These are phyloP conservation scores for Malus hybrid DNA, from an alignment of 331 rosid genomes.

Conservation along the genomic window DNA sequence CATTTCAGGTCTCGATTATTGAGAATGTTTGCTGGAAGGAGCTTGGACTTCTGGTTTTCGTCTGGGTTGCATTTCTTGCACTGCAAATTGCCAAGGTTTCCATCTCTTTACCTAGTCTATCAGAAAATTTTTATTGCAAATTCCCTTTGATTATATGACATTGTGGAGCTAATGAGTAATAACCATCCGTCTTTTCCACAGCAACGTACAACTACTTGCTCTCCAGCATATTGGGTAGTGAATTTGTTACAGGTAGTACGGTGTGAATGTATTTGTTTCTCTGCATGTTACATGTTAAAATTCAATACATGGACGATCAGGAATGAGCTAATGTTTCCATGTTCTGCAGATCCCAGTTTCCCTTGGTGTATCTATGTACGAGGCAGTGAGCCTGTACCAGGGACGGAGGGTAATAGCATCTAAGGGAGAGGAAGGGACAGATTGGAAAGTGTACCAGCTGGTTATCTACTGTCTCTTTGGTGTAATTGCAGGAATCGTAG, in stretches of 20 bases:
- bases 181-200: constrained; percentile 24
- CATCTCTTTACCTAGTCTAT: neutral
- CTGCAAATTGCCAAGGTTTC: constrained; percentile 76
- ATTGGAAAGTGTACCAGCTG: constrained; percentile 44
- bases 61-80: constrained; percentile 79
- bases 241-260: constrained; percentile 68
- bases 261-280: constrained; percentile 2
- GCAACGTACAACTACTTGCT: constrained; percentile 49
- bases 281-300: neutral
- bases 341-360: constrained; percentile 67
- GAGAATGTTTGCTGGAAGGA: constrained; percentile 84
- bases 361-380: constrained; percentile 60
- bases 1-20: constrained; percentile 54
- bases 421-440: constrained; percentile 38
- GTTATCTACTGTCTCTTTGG: constrained; percentile 48
- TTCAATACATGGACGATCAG: neutral
- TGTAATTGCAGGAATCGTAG: constrained; percentile 70
- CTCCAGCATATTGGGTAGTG: constrained; percentile 62
- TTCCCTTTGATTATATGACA: neutral
- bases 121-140: neutral
- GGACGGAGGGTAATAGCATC: constrained; percentile 70
- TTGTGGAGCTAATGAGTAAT: neutral
- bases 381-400: constrained; percentile 60
- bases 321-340: constrained; percentile 2
- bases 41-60: constrained; percentile 74